Conservation (phyloP, 1,139 yeast genomes). For the Ogataea hybrid region DNA sequence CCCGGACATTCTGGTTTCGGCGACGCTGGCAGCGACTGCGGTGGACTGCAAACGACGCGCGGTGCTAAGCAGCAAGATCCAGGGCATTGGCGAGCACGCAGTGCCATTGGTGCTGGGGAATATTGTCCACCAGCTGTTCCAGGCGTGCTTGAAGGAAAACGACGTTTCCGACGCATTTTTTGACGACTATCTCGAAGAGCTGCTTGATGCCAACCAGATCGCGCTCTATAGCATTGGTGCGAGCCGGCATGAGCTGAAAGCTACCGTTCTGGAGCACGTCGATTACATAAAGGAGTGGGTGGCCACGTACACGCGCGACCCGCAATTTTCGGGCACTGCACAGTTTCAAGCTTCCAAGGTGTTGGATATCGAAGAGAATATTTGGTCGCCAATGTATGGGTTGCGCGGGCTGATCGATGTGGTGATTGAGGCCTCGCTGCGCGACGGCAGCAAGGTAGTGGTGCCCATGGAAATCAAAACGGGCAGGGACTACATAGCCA, state of each 20-base stretch:
- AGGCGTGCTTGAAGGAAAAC: constrained; percentile 43
- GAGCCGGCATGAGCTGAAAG: constrained; percentile 44
- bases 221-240: constrained; percentile 59
- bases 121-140: too few species aligned
- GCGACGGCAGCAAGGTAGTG: too few species aligned
- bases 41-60: too few species aligned
- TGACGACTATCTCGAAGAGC: constrained; percentile 41
- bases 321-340: constrained; percentile 20
- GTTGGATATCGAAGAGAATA: constrained; percentile 83
- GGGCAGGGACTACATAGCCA: too few species aligned
- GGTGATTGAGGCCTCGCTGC: too few species aligned
- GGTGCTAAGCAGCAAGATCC: too few species aligned
- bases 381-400: constrained; percentile 91
- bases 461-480: too few species aligned
- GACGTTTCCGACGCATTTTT: constrained; percentile 46
- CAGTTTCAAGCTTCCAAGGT: constrained; percentile 59
- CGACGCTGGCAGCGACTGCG: too few species aligned
- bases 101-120: too few species aligned
- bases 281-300: constrained; percentile 68
- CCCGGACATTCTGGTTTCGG: too few species aligned
- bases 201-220: constrained; percentile 44
- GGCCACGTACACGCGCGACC: constrained; percentile 18
- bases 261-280: constrained; percentile 50
- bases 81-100: too few species aligned
- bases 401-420: constrained; percentile 91